Evolutionary conservation across 2,329 filamentous ascomycete genomes (phyloP).

Genomic region (Colletotrichum scovillei): DNA sequence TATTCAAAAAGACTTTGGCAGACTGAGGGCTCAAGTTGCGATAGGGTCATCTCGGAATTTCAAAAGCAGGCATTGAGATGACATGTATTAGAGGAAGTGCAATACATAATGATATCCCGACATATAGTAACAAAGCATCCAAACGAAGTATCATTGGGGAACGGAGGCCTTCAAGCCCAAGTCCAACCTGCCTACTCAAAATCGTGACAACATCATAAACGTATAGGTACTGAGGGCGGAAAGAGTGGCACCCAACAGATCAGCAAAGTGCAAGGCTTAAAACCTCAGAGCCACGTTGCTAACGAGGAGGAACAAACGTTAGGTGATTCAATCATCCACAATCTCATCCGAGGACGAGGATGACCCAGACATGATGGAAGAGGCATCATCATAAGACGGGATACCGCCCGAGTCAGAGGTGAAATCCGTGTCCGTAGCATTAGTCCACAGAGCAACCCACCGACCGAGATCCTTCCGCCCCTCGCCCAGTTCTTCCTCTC

Average conservation of each 20-base stretch:
- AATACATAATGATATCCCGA: no score
- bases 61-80: no score
- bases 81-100: no score
- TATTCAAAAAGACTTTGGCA: no score
- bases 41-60: no score
- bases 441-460: conserved; percentile 24
- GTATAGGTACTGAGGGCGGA: not conserved
- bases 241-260: not conserved
- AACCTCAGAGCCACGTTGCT: not conserved
- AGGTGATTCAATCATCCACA: conserved; percentile 7
- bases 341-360: conserved; percentile 11
- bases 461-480: conserved; percentile 5
- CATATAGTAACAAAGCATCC: no score
- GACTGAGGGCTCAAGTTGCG: no score
- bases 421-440: conserved; percentile 25
- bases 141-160: no score
- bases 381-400: conserved; percentile 19
- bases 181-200: not conserved
- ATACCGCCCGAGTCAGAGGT: conserved; percentile 6
- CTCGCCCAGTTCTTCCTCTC: conserved; percentile 21
- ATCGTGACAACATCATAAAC: not conserved
- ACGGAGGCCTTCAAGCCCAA: not conserved
- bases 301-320: not conserved
- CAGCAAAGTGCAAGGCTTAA: not conserved
- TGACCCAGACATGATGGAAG: not conserved